Conservation (phyloP, 1,284 basidiomycete genomes). For the Stereum hirsutum region DNA sequence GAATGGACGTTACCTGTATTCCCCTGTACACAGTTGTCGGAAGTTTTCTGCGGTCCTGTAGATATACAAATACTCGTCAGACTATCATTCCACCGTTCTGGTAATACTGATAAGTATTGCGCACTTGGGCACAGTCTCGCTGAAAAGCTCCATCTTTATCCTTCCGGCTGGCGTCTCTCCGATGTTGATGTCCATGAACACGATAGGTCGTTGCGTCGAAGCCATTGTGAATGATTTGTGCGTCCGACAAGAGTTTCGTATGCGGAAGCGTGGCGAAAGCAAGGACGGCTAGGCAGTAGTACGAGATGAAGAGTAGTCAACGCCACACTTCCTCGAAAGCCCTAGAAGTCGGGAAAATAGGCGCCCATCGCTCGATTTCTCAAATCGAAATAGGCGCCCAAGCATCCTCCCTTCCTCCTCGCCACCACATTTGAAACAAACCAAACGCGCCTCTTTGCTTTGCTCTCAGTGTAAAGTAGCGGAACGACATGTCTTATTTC, state of each 20-base stretch:
- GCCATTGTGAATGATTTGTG: conserved; percentile 13
- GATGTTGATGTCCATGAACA: conserved; percentile 95
- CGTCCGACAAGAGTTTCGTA: neutral
- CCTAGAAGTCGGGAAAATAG: too few species aligned
- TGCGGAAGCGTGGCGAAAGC: too few species aligned
- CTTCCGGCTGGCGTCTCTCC: conserved; percentile 92
- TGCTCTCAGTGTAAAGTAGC: neutral
- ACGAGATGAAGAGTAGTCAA: neutral
- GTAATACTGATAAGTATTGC: too few species aligned
- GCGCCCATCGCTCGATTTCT: too few species aligned
- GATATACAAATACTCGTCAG: neutral
- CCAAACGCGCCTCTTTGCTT: neutral
- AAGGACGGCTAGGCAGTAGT: too few species aligned
- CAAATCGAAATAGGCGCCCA: too few species aligned
- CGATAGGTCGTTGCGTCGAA: conserved; percentile 60
- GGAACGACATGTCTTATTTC: conserved; percentile 65
- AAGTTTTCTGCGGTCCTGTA: conserved; percentile 94
- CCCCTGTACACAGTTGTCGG: conserved; percentile 92
- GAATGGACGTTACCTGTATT: conserved; percentile 60
- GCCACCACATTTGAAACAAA: neutral
- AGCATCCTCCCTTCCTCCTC: too few species aligned
- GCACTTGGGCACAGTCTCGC: conserved; percentile 81
- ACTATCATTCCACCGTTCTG: neutral
- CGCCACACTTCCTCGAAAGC: too few species aligned
- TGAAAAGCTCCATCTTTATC: conserved; percentile 94